Evolutionary conservation across 148 eudicot genomes (phyloP), one percentile per base, ranked within the genome.

Genomic region (Diospyros kaki): DNA sequence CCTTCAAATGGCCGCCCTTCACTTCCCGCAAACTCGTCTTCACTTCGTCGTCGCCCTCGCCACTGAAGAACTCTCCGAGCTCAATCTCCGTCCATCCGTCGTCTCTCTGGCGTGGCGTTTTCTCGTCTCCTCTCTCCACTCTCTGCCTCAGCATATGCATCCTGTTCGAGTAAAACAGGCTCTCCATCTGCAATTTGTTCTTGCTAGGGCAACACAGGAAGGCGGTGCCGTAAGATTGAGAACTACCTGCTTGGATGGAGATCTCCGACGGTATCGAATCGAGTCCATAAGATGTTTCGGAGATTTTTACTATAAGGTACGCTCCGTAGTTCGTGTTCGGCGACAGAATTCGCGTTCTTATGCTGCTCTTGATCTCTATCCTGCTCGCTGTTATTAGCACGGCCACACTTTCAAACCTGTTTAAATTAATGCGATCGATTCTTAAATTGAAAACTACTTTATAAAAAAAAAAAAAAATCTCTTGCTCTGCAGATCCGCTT

Each of bases 31-130:
- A 75, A 59, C 88, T 81, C 92, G 91, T 85, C 71, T 71, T 85
- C 70, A 89, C 89, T 70, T 76, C 86, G 44, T 72, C 69, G 6
- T 81, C 79, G 54, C 56, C 59, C 13, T 58, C 85, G 61, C 73
- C 79, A 48, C 72, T 69, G 65, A 72, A 86, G 69, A 92, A 90
- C 9, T 84, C 76, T 1, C 97, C 97, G 60, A 93, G 39, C 40
- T 93, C 91, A 13, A 90, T 80, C 80, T 93, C 97, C 75, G 81
- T 67, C 98, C 98, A 93, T 11, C 93, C 89, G 69, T 87, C 97
- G 9, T 53, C 62, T 2, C 97, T 73, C 40, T 73, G 69, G 44
- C 74, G 41, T 6, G 81, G 18, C 40, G 6, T 76, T 40, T 54
- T 14, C 15, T 71, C 73, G 8, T 58, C 65, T 6, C 79, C 72